Conservation (phyloP, 306 rosid species). For the Ochetophila trinervis region DNA sequence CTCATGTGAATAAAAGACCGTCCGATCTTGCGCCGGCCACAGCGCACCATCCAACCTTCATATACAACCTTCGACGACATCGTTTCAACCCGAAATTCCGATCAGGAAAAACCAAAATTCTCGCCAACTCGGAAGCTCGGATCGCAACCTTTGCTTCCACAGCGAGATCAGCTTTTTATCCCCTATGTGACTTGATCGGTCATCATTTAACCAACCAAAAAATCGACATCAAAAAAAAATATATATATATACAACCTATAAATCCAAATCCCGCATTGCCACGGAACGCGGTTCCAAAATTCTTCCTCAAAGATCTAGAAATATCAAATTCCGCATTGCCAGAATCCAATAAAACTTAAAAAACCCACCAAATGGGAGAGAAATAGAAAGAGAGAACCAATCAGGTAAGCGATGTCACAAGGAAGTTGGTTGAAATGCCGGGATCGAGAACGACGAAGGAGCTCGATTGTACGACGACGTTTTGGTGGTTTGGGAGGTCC, state of each 20-base stretch:
- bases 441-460: slow-evolving; percentile 24
- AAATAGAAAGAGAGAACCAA: slow-evolving; percentile 7
- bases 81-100: slow-evolving; percentile 20
- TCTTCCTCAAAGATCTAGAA: slow-evolving; percentile 9
- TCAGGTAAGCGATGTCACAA: slow-evolving; percentile 4
- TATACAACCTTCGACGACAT: slow-evolving; percentile 93
- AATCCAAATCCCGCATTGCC: slow-evolving; percentile 17
- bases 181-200: slow-evolving; percentile 43
- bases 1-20: slow-evolving; percentile 98
- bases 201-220: slow-evolving; percentile 32
- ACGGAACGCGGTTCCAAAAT: slow-evolving; percentile 1
- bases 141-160: slow-evolving; percentile 52
- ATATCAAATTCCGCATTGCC: slow-evolving; percentile 36
- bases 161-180: slow-evolving; percentile 30
- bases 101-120: slow-evolving; percentile 9
- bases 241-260: slow-evolving; percentile 10
- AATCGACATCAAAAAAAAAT: slow-evolving; percentile 20
- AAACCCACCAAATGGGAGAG: not conserved
- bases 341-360: too few relatives aligned
- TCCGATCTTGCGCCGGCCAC: slow-evolving; percentile 92
- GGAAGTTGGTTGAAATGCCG: not conserved
- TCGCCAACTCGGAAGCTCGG: slow-evolving; percentile 56
- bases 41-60: slow-evolving; percentile 99
- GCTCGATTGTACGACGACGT: slow-evolving; percentile 44
- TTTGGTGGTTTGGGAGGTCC: slow-evolving; percentile 6